phyloP scores from a whole-genome alignment of 2,329 filamentous ascomycete species.

The Pyricularia sp. region DNA sequence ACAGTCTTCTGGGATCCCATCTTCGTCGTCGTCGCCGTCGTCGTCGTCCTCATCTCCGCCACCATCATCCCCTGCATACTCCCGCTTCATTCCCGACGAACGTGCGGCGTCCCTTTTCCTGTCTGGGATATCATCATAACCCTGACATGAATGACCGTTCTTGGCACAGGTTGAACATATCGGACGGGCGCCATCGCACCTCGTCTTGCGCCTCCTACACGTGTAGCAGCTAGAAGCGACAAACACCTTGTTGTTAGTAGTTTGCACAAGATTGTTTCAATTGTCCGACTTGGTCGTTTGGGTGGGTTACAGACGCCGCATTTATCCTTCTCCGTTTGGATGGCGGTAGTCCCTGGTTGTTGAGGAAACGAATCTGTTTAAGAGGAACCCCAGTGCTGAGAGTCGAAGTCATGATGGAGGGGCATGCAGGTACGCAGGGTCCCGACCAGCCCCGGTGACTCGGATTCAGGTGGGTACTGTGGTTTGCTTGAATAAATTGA shows the following conservation, averaged over 20 bases:
- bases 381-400: slow-evolving; percentile 26
- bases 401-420: neutral
- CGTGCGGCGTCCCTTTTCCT: slow-evolving; percentile 24
- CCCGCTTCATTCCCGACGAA: slow-evolving; percentile 9
- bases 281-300: neutral
- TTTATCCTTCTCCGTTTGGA: slow-evolving; percentile 68
- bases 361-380: slow-evolving; percentile 64
- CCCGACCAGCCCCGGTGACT: neutral
- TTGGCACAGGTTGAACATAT: slow-evolving; percentile 60
- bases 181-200: slow-evolving; percentile 62
- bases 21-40: slow-evolving; percentile 22
- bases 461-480: neutral
- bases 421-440: neutral
- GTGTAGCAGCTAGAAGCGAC: neutral
- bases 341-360: slow-evolving; percentile 68
- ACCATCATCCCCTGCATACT: slow-evolving; percentile 12
- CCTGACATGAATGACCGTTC: slow-evolving; percentile 55
- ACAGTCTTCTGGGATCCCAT: slow-evolving; percentile 16
- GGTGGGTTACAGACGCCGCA: slow-evolving; percentile 49
- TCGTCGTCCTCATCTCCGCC: slow-evolving; percentile 22
- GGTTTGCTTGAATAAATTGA: neutral
- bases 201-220: slow-evolving; percentile 59
- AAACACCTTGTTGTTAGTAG: neutral
- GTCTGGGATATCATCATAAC: slow-evolving; percentile 45
- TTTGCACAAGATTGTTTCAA: neutral